These are phyloP conservation scores for Dorcoceras hygrometricum DNA, from an alignment of 257 asterid species.

Conservation along the genomic window DNA sequence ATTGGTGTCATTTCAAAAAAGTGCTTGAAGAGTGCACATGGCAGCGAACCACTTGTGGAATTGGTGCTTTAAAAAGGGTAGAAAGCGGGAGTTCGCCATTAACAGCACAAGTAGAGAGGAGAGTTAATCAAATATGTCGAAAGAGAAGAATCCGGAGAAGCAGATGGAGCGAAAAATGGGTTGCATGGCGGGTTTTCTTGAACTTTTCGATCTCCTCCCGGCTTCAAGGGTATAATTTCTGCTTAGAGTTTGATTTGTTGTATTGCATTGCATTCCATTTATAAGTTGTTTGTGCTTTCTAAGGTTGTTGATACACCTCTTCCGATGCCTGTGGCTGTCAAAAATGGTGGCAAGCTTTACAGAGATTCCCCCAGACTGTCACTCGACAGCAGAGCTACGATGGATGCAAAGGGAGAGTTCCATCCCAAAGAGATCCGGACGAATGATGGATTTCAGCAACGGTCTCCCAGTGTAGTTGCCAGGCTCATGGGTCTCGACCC, in stretches of 20 bases:
- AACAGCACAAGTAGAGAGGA: constrained; percentile 14
- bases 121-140: constrained; percentile 20
- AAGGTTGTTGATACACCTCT: constrained; percentile 47
- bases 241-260: no score
- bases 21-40: no score
- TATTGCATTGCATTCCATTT: background rate
- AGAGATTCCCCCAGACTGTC: constrained; percentile 90
- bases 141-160: constrained; percentile 54
- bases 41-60: no score
- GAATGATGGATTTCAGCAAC: constrained; percentile 38
- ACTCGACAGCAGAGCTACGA: constrained; percentile 84
- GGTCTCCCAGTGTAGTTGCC: constrained; percentile 78
- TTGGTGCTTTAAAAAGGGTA: constrained; percentile 35
- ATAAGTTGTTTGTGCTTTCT: constrained; percentile 37
- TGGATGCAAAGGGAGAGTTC: constrained; percentile 80
- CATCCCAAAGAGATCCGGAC: constrained; percentile 72
- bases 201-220: constrained; percentile 78
- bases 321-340: constrained; percentile 44
- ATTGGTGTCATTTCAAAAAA: no score
- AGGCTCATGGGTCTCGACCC: constrained; percentile 91
- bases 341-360: constrained; percentile 55
- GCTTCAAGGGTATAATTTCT: constrained; percentile 50
- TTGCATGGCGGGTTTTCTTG: constrained; percentile 59
- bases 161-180: constrained; percentile 52
- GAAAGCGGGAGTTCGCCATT: constrained; percentile 68